A percentile compares a stretch with the other conserved stretches of the same genome.
These are phyloP conservation scores for Oxyria digyna DNA, from an alignment of 148 eudicot genomes.

Conservation along the genomic window DNA sequence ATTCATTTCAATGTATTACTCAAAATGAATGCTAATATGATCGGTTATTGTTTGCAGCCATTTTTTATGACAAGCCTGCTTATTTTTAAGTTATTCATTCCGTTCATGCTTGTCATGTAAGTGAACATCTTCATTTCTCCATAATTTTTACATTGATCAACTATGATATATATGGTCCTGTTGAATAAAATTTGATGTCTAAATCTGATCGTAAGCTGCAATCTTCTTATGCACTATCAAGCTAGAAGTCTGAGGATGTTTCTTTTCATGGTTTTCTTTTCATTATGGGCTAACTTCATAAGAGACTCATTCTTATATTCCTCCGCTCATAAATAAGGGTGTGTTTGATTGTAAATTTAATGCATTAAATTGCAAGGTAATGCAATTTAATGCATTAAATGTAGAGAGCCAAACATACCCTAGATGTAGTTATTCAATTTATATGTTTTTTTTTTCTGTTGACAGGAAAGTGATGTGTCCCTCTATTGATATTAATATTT, in stretches of 20 bases:
- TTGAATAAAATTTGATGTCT: background rate
- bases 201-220: background rate
- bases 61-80: slow-evolving; percentile 95
- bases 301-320: background rate
- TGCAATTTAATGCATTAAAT: too few species aligned
- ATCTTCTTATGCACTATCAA: background rate
- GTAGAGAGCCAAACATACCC: too few species aligned
- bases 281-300: background rate
- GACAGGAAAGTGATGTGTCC: background rate
- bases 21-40: slow-evolving; percentile 12
- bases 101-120: slow-evolving; percentile 97
- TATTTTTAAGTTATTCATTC: slow-evolving; percentile 78
- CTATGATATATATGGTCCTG: background rate
- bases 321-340: background rate
- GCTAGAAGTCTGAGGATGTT: background rate
- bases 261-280: background rate
- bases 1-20: background rate
- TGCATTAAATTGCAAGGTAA: too few species aligned
- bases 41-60: slow-evolving; percentile 52
- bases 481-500: background rate
- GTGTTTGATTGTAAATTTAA: too few species aligned
- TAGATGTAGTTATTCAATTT: background rate
- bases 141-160: background rate
- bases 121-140: slow-evolving; percentile 16
- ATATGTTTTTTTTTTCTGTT: background rate